Evolutionary conservation across 208 protist species (phyloP), one percentile per base, ranked within the genome.

Genomic region (Tritrichomonas foetus): DNA sequence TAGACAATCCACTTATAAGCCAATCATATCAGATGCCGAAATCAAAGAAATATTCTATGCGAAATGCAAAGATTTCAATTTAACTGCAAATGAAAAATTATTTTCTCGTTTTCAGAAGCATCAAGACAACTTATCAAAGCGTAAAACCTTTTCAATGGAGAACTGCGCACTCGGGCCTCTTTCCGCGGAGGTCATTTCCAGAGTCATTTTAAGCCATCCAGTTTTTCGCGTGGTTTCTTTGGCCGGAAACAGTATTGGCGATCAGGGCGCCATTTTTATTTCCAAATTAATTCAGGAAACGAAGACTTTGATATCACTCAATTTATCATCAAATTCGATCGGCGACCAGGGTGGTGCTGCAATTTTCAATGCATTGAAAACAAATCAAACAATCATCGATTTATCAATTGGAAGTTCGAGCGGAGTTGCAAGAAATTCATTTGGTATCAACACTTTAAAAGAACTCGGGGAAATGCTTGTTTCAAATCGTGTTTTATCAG

Each of bases 361-460:
- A 27, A 44, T 89, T 30, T 89, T 89, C 30, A 89, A 53, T 57
- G 41, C 78, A 22, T 20, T 89, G 0, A 14, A 20, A 47, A 14
- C 53, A 20, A 89, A 89, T 57, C 33, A 61, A 1, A 53, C 78
- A 47, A 8, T 89, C 20, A 47, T 89, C 57, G 14, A 89, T 89
- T 57, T 89, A 8, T n/a, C 33, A 8, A 89, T 89, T 61, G 41
- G 78, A 20, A 57, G 47, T 20, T 27, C 47, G 1, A 89, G 47
- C 39, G 47, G 47, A n/a, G 16, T 57, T 57, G 39, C 78, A 89
- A 25, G 78, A 89, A 89, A 89, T 89, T 89, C 78, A 39, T 57
- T 89, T 27, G 78, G 78, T 27, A 33, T 53, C 33, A 57, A 47
- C 16, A 33, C 78, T 44, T 41, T 57, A 39, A 47, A 53, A 61